Evolutionary conservation across 805 yeast species (phyloP), one percentile per base, ranked within the genome.

Genomic region (Naumovozyma castellii): DNA sequence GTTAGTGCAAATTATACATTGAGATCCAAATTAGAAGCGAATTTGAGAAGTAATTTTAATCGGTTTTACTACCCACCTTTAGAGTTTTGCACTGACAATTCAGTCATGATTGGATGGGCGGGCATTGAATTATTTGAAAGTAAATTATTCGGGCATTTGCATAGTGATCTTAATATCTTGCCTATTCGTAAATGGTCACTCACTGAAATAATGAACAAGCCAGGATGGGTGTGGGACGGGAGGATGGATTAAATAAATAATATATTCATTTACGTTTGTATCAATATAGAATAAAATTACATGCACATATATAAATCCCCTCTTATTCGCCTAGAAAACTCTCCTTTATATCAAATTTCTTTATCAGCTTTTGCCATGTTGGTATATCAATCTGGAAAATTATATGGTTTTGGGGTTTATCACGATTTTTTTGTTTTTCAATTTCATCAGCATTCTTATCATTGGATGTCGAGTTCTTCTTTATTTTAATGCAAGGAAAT

Each of bases 51-150:
- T 10, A n/a, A 22, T 48, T 51, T 67, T 51, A 40, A 59, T n/a
- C 49, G 56, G 1, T 75, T 78, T 35, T 74, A 75, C 47, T 85
- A 78, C 50, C 95, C 97, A 0, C 77, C 75, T 16, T 65, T 78
- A 2, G 61, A 69, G 1, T 64, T 87, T 43, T 92, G 98, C 56
- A 86, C 97, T 0, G 98, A 92, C 54, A 92, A 92, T 59, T 95
- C 97, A 0, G 75, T 86, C 2, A 92, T 92, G 98, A 92, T 92
- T 38, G 98, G 96, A 1, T 85, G 94, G 78, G 95, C 97, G 0
- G 98, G 97, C 0, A 84, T 90, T 6, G 96, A 90, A 57, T 62
- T 88, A 15, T 81, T 65, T 54, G 95, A 87, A 55, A 45, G 57
- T 2, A 18, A 44, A 5, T 49, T 47, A 1, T 29, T 9, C 13